Evolutionary conservation across 2,329 filamentous ascomycete genomes (phyloP), one percentile per base, ranked within the genome.

Genomic region (Microsporum audouinii): DNA sequence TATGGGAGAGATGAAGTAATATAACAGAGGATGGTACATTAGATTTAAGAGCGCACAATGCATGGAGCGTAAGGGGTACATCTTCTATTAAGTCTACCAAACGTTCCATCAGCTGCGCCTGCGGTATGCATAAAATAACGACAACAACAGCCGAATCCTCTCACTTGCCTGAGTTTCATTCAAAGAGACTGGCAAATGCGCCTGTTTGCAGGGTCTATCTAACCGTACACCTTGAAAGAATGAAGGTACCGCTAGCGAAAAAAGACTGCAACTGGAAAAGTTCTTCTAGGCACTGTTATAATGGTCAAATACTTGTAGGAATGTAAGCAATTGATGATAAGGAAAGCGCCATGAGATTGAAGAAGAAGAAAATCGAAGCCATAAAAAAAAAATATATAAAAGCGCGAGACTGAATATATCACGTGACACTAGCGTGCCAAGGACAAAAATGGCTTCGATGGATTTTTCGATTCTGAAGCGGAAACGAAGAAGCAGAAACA

Each of bases 191-290:
- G 49, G 10, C 14, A 5, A 6, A 17, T 36, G 31, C 6, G n/a
- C 8, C 39, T 96, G 89, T 95, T 75, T 81, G 87, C 89, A 90
- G 85, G 84, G 84, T 84, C 91, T 95, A 96, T 96, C 91, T 95
- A 96, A 92, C 90, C 82, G 87, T 85, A 86, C 84, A 82, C 88
- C 87, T 88, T 89, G 84, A 75, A 76, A 74, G 72, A 77, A 77
- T 43, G 83, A 88, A 91, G 89, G 88, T 87, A 87, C 88, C 84
- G 91, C 88, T 96, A 96, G 91, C 91, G 91, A 91, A 95, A 91
- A 91, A 89, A 88, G 88, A 87, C 88, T 89, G 88, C 86, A 55
- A 55, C 51, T 55, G 27, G 8, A 17, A 12, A 8, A 63, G 77
- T 88, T 79, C 74, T 73, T 96, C 88, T 96, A 74, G 89, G 89